Conservation (phyloP, 2,329 filamentous ascomycete species). For the Xylaria digitata region DNA sequence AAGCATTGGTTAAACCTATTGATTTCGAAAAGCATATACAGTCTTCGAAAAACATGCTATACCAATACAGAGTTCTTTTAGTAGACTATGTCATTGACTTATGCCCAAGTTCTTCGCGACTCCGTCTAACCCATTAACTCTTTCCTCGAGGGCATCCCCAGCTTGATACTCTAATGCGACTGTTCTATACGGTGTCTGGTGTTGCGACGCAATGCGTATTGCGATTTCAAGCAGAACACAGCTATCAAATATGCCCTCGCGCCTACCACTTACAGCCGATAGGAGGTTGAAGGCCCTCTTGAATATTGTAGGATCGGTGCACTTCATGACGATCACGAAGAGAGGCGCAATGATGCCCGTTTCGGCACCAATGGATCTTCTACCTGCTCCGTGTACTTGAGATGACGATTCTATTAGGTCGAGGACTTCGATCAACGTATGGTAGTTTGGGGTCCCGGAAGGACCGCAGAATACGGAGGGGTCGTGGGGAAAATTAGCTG, state of each 20-base stretch:
- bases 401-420: conserved; percentile 21
- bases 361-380: conserved; percentile 11
- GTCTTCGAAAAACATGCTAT: neutral
- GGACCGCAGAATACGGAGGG: conserved; percentile 8
- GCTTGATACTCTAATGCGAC: conserved; percentile 13
- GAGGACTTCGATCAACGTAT: conserved; percentile 10
- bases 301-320: conserved; percentile 19
- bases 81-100: neutral
- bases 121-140: conserved; percentile 5
- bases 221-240: conserved; percentile 16
- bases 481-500: conserved; percentile 15
- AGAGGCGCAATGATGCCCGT: conserved; percentile 23
- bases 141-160: conserved; percentile 7
- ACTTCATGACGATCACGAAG: conserved; percentile 23
- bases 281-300: conserved; percentile 19
- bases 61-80: neutral
- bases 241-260: conserved; percentile 24
- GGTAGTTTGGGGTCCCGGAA: neutral
- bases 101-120: conserved; percentile 16
- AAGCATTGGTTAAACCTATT: too few species aligned
- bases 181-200: neutral
- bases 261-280: conserved; percentile 12
- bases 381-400: conserved; percentile 4
- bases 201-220: conserved; percentile 6
- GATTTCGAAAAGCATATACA: neutral